phyloP scores from a whole-genome alignment of 1,284 basidiomycete species.

The Sutorius eximius region DNA sequence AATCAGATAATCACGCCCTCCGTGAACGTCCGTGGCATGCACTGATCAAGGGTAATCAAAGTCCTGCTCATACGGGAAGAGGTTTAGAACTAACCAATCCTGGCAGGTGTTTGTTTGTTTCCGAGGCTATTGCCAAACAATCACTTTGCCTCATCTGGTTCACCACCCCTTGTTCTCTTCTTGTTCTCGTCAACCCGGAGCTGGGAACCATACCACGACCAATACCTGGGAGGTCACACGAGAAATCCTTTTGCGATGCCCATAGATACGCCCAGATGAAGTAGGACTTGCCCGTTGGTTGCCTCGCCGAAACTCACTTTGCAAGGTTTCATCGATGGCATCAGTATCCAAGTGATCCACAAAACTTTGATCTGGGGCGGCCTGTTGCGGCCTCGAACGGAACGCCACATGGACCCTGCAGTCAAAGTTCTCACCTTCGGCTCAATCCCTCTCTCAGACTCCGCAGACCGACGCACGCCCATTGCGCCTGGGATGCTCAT shows the following conservation, averaged over 20 bases:
- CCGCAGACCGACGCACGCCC: conserved; percentile 9
- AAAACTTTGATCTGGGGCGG: not conserved
- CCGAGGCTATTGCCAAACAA: conserved; percentile 31
- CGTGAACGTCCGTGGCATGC: conserved; percentile 4
- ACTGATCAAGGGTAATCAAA: not conserved
- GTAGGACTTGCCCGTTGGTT: conserved; percentile 1
- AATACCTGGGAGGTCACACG: not conserved
- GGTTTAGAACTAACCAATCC: conserved; percentile 6
- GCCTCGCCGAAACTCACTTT: conserved; percentile 1
- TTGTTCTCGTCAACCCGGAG: not conserved
- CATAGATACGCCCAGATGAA: conserved; percentile 1
- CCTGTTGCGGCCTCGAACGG: not conserved
- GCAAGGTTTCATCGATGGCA: conserved; percentile 2
- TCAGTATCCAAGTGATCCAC: conserved; percentile 10
- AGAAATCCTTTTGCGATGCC: not conserved
- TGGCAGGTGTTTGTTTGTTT: conserved; percentile 32
- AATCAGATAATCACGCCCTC: not conserved
- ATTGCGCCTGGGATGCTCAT: not conserved
- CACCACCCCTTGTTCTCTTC: no score
- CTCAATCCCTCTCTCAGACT: conserved; percentile 3
- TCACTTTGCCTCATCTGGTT: not conserved
- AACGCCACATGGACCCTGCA: not conserved
- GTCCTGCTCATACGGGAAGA: conserved; percentile 10
- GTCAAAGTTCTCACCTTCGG: not conserved
- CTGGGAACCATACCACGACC: not conserved